Evolutionary conservation across 352 stramenopile species (phyloP).

Genomic region (Aphanomyces stellatus): DNA sequence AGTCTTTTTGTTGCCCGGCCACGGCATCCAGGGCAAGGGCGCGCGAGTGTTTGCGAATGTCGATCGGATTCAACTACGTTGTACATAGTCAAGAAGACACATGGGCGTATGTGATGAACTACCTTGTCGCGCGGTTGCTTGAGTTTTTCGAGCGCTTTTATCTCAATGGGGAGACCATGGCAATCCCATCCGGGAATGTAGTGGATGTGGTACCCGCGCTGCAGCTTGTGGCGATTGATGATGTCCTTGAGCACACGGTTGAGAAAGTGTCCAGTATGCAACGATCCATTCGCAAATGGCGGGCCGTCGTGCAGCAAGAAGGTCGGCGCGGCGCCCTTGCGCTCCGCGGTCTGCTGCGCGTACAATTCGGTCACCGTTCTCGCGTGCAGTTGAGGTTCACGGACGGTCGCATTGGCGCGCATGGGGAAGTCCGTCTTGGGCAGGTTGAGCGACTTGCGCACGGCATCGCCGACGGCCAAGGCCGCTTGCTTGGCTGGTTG

Average conservation of each 20-base stretch:
- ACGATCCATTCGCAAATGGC: constrained; percentile 97
- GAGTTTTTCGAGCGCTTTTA: constrained; percentile 95
- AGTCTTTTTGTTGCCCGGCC: constrained; percentile 86
- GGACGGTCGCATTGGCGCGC: constrained; percentile 88
- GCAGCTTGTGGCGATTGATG: constrained; percentile 94
- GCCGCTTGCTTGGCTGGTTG: constrained; percentile 30
- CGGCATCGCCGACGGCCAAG: constrained; percentile 39
- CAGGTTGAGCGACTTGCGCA: constrained; percentile 92
- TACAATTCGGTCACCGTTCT: constrained; percentile 62
- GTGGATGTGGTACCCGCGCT: constrained; percentile 89
- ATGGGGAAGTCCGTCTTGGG: constrained; percentile 94
- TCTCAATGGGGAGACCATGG: constrained; percentile 97
- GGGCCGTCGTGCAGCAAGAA: constrained; percentile 98
- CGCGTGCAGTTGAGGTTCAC: constrained; percentile 62
- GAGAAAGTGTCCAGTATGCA: constrained; percentile 96
- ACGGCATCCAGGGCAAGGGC: constrained; percentile 91
- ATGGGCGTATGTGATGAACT: not conserved
- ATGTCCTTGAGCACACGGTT: constrained; percentile 97
- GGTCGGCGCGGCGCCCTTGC: constrained; percentile 23
- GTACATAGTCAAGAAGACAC: constrained; percentile 6
- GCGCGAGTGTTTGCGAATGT: constrained; percentile 86
- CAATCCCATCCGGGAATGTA: constrained; percentile 99
- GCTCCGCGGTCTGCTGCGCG: constrained; percentile 30
- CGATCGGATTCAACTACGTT: constrained; percentile 68
- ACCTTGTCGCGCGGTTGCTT: constrained; percentile 34